phyloP scores from a whole-genome alignment of 1,139 yeast genomes.

The Nakaseomyces glabratus region DNA sequence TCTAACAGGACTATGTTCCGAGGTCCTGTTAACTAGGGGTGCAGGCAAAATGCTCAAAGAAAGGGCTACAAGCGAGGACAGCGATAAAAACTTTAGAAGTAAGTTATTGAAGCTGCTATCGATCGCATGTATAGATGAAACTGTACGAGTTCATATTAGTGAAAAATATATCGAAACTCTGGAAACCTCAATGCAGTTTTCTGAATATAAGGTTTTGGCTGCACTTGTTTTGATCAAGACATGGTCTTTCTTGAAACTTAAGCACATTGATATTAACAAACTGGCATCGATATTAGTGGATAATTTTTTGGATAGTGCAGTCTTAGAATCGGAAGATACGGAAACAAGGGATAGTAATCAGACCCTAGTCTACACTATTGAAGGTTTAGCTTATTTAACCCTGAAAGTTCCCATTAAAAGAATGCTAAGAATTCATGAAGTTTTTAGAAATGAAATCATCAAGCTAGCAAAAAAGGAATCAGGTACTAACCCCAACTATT shows the following conservation, averaged over 20 bases:
- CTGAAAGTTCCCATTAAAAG: slow-evolving; percentile 23
- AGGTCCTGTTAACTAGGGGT: slow-evolving; percentile 21
- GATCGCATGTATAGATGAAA: slow-evolving; percentile 29
- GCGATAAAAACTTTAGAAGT: slow-evolving; percentile 16
- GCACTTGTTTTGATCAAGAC: slow-evolving; percentile 28
- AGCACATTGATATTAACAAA: slow-evolving; percentile 17
- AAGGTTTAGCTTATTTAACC: slow-evolving; percentile 30
- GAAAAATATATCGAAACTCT: slow-evolving; percentile 22
- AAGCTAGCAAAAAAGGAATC: slow-evolving; percentile 6
- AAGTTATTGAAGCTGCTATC: slow-evolving; percentile 20
- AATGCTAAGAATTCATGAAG: slow-evolving; percentile 16
- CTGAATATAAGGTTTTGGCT: slow-evolving; percentile 17
- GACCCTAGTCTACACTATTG: slow-evolving; percentile 13
- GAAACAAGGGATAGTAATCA: slow-evolving; percentile 12
- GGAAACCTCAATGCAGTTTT: slow-evolving; percentile 18
- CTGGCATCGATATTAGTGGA: slow-evolving; percentile 18
- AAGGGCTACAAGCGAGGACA: slow-evolving; percentile 12
- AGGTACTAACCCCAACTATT: slow-evolving; percentile 12
- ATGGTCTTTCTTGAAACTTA: slow-evolving; percentile 28
- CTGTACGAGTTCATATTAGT: slow-evolving; percentile 23
- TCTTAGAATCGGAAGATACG: slow-evolving; percentile 7
- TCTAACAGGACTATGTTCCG: slow-evolving; percentile 23
- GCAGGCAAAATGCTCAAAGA: slow-evolving; percentile 19
- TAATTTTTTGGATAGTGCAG: slow-evolving; percentile 3
- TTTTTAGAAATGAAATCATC: slow-evolving; percentile 15